phyloP scores from a whole-genome alignment of 352 stramenopile genomes.

The Globisporangium paroecandrum region DNA sequence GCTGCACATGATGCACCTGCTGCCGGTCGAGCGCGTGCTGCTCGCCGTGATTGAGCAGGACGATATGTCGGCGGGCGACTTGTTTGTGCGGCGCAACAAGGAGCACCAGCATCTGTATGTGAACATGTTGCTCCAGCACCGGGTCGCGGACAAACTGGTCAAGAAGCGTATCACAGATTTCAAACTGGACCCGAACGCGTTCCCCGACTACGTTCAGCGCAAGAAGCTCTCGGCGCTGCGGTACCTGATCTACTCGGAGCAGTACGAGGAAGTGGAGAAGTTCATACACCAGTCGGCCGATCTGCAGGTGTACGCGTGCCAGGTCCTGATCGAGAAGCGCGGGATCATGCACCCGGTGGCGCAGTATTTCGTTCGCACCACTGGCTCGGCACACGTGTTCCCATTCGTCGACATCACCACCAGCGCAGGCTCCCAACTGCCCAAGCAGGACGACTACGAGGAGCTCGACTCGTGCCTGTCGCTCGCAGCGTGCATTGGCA shows the following conservation, averaged over 20 bases:
- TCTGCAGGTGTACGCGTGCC: slow-evolving; percentile 49
- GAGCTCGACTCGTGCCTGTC: slow-evolving; percentile 45
- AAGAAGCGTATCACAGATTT: slow-evolving; percentile 67
- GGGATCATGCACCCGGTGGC: slow-evolving; percentile 38
- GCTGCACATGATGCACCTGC: slow-evolving; percentile 37
- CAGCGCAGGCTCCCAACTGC: slow-evolving; percentile 19
- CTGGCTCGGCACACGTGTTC: slow-evolving; percentile 39
- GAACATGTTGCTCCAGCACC: slow-evolving; percentile 42
- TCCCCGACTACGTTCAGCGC: slow-evolving; percentile 57
- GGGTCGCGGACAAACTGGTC: slow-evolving; percentile 60
- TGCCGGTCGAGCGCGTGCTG: slow-evolving; percentile 41
- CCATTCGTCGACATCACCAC: slow-evolving; percentile 38
- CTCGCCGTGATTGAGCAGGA: slow-evolving; percentile 41
- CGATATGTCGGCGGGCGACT: slow-evolving; percentile 52
- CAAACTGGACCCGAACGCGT: slow-evolving; percentile 44
- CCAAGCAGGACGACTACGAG: slow-evolving; percentile 40
- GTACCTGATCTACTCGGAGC: slow-evolving; percentile 57
- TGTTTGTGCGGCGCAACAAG: slow-evolving; percentile 39
- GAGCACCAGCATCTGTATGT: slow-evolving; percentile 45
- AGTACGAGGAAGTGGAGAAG: slow-evolving; percentile 54
- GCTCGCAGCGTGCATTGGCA: slow-evolving; percentile 36
- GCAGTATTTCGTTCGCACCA: slow-evolving; percentile 51
- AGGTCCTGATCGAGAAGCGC: slow-evolving; percentile 46
- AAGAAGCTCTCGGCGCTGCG: slow-evolving; percentile 44
- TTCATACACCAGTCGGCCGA: slow-evolving; percentile 27